Conservation (phyloP, 352 stramenopile genomes). For the Blastocystis sp. region DNA sequence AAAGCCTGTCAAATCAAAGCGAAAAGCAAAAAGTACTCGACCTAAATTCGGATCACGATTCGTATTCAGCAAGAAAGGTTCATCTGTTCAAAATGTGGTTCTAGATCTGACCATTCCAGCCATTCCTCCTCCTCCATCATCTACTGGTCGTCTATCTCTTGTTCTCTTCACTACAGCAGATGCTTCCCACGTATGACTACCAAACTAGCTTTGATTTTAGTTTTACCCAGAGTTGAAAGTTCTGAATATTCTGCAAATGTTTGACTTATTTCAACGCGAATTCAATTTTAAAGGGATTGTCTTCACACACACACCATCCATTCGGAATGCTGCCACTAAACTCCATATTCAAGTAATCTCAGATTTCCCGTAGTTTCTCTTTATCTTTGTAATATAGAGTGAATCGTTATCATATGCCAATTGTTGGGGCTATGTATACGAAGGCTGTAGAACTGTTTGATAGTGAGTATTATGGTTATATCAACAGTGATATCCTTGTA, state of each 20-base stretch:
- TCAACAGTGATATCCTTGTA: conserved; percentile 43
- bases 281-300: conserved; percentile 6
- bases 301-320: neutral
- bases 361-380: neutral
- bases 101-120: neutral
- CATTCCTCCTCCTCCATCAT: neutral
- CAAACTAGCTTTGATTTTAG: neutral
- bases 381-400: neutral
- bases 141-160: neutral
- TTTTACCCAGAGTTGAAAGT: neutral
- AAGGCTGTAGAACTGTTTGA: neutral
- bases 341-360: neutral
- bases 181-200: neutral
- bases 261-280: neutral
- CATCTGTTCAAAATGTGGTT: neutral
- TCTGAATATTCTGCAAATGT: conserved; percentile 14
- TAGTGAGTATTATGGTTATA: conserved; percentile 49
- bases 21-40: neutral
- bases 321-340: neutral
- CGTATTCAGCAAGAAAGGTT: neutral
- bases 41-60: neutral
- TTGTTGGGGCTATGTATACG: neutral
- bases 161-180: conserved; percentile 32
- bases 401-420: conserved; percentile 23
- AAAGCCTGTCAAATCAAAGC: too few relatives aligned